These are phyloP conservation scores for Micractinium sp. DNA, from an alignment of 139 green algal genomes.

Conservation along the genomic window DNA sequence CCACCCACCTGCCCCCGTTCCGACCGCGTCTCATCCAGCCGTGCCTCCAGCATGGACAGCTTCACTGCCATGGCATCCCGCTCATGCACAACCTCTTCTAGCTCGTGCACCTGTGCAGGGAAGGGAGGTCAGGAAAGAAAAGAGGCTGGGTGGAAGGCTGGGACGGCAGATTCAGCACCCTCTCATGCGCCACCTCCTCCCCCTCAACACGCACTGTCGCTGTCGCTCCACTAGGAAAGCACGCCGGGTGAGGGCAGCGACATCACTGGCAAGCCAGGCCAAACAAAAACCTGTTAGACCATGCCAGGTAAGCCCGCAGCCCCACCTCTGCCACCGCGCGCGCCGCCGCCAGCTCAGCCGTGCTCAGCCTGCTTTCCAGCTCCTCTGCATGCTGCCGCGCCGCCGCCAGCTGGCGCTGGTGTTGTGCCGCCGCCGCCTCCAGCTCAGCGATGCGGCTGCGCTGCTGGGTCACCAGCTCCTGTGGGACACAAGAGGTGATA, in stretches of 20 bases:
- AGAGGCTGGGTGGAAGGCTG: not conserved
- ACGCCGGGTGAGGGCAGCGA: no score
- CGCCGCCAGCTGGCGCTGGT: constrained; percentile 11
- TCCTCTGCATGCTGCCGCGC: not conserved
- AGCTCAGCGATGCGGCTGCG: constrained; percentile 22
- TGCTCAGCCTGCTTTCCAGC: constrained; percentile 11
- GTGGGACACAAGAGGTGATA: not conserved
- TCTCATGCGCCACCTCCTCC: no score
- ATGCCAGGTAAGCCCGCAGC: no score
- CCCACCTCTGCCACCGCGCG: constrained; percentile 23
- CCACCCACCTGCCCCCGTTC: constrained; percentile 22
- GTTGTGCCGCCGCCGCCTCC: not conserved
- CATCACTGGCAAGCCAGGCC: no score
- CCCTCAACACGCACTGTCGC: no score
- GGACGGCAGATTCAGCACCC: not conserved
- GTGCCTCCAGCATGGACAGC: constrained; percentile 25
- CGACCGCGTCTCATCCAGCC: constrained; percentile 28
- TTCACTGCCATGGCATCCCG: constrained; percentile 30
- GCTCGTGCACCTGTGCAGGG: constrained; percentile 10
- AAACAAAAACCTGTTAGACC: no score
- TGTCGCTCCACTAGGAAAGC: no score
- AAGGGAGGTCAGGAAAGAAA: not conserved
- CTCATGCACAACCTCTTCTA: constrained; percentile 25
- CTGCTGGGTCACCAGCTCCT: constrained; percentile 11
- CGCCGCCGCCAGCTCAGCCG: constrained; percentile 15